Base-by-base conservation (phyloP, 345 rosid species). In the Theobroma cacao region DNA sequence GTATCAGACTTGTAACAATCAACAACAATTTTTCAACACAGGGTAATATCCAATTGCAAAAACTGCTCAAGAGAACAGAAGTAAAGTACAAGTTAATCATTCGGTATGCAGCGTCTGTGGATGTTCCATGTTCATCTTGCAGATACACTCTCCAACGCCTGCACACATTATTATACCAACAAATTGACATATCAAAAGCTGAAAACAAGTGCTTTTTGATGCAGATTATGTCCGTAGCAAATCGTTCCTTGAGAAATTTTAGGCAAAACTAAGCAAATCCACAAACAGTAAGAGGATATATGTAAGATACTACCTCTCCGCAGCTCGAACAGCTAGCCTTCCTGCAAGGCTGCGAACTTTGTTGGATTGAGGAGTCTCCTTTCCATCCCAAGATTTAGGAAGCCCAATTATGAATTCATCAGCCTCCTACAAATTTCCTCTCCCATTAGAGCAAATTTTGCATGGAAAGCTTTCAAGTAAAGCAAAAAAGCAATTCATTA, bases 71-170 rank as follows among this genome's bases (percentile, higher is more conserved):
- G 28, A 2, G n/a, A 43, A 30, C 1, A 30, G n/a, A 15, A 75
- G 63, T 36, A 38, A 78, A 82, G 75, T 89, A 95, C 98, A 86
- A 82, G 81, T 87, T 75, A 79, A 95, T 93, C 97, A 95, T 95
- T n/a, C 82, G 66, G 73, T 79, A 74, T 72, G 83, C 66, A 30
- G 98, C 97, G 74, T 92, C 94, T 26, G 86, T 72, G 52, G 98
- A 87, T 73, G 98, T 90, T 28, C 97, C 91, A 80, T 93, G 94
- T 77, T 95, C 98, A 87, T 95, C 94, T 77, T 85, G 90, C 34
- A 95, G 88, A 86, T 91, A 95, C 71, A 95, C 97, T 74, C 98
- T 91, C 93, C 91, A 91, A 58, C 98, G 97, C 85, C 97, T 95
- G 77, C 36, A 85, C 80, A 40, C 45, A 66, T 38, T 5, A 20